Evolutionary conservation across 805 yeast genomes (phyloP).

Genomic region (Candida vartiovaarae): DNA sequence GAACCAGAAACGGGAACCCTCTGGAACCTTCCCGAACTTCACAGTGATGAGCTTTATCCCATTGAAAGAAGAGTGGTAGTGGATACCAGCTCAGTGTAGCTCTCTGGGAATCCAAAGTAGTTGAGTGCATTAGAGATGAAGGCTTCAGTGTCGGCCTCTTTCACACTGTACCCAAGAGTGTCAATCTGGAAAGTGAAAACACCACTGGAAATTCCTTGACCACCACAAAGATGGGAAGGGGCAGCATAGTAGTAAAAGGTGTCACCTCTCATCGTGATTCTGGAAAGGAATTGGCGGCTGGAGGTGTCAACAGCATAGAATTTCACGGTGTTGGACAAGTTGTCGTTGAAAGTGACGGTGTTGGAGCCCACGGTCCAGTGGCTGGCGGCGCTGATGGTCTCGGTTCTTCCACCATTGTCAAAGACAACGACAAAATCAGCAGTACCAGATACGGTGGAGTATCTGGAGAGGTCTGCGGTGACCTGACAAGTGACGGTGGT

Average conservation of each 20-base stretch:
- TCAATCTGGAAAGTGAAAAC: conserved; percentile 2
- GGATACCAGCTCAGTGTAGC: too few species aligned
- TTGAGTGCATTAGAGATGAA: conserved; percentile 1
- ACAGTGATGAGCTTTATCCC: neutral
- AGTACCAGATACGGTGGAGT: conserved; percentile 5
- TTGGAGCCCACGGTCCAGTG: conserved; percentile 10
- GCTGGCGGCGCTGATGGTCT: conserved; percentile 4
- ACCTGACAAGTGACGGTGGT: conserved; percentile 7
- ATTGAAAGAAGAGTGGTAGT: too few species aligned
- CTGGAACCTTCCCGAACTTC: conserved; percentile 5
- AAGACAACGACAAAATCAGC: conserved; percentile 4
- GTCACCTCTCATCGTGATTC: conserved; percentile 14
- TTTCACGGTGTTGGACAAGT: conserved; percentile 1
- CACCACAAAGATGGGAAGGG: conserved; percentile 2
- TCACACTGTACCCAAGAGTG: neutral
- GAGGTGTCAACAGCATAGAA: neutral
- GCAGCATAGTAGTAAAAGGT: conserved; percentile 5
- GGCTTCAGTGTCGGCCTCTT: conserved; percentile 1
- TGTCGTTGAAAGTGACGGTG: conserved; percentile 11
- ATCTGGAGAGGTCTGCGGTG: conserved; percentile 4
- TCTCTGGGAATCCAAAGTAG: conserved; percentile 1
- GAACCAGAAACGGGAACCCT: conserved; percentile 7
- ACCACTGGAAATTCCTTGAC: conserved; percentile 4
- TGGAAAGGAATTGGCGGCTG: neutral
- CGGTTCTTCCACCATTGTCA: conserved; percentile 10